Conservation (phyloP, 179 eudicot genomes). For the Vitellaria paradoxa region DNA sequence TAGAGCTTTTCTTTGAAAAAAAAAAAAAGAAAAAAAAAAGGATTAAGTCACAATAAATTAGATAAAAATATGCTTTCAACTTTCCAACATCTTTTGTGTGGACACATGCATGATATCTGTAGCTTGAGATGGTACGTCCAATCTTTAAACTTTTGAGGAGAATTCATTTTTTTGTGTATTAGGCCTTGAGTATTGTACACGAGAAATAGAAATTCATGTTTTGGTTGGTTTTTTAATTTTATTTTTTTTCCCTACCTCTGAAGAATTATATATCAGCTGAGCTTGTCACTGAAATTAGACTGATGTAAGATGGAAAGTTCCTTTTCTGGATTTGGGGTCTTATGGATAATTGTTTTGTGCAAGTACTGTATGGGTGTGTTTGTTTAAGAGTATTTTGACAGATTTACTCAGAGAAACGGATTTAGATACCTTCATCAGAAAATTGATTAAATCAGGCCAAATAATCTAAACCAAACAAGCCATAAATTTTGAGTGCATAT, state of each 20-base stretch:
- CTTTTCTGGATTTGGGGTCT: neutral
- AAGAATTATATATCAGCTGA: neutral
- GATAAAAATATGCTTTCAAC: no score
- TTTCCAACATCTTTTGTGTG: neutral
- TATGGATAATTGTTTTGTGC: neutral
- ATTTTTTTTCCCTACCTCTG: no score
- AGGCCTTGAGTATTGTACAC: no score
- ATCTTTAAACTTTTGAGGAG: neutral
- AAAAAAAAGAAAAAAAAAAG: no score
- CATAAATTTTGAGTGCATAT: no score
- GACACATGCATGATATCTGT: neutral
- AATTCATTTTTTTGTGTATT: no score
- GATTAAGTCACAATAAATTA: no score
- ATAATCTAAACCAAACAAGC: neutral
- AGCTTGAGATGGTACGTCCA: neutral
- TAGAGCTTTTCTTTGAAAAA: neutral
- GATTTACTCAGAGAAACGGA: no score
- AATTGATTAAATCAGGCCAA: neutral
- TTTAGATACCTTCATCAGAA: neutral
- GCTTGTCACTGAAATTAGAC: neutral
- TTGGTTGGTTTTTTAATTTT: no score
- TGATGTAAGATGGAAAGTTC: neutral
- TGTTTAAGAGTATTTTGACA: no score
- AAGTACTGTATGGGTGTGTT: no score
- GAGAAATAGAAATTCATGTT: no score